phyloP scores from a whole-genome alignment of 2,329 filamentous ascomycete genomes.

The Escovopsis sp. region DNA sequence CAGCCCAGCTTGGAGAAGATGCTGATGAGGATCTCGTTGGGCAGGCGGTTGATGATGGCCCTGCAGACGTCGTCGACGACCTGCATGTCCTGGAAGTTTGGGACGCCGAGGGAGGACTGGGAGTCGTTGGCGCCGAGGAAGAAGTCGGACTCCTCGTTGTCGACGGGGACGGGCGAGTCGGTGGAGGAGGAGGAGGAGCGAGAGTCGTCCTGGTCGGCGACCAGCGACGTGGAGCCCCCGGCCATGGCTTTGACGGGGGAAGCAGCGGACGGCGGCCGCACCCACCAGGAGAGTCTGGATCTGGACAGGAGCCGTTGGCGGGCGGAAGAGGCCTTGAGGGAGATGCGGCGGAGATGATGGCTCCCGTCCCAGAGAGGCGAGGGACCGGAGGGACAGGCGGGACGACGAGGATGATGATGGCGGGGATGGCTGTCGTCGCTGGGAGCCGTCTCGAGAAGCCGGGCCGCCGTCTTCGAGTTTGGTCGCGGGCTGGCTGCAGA shows the following conservation, averaged over 20 bases:
- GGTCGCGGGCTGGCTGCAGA: background rate
- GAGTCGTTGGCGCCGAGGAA: slow-evolving; percentile 84
- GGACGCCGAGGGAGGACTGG: slow-evolving; percentile 74
- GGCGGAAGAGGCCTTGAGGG: background rate
- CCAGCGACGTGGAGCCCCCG: slow-evolving; percentile 1
- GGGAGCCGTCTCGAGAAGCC: background rate
- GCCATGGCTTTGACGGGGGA: slow-evolving; percentile 4
- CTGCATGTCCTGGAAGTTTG: slow-evolving; percentile 61
- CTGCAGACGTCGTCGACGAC: slow-evolving; percentile 52
- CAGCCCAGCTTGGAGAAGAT: slow-evolving; percentile 75
- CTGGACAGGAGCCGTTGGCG: background rate
- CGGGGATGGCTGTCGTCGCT: background rate
- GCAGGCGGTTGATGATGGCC: slow-evolving; percentile 71
- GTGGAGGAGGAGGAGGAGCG: slow-evolving; percentile 52
- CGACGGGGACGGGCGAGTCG: slow-evolving; percentile 58
- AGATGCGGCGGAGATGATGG: background rate
- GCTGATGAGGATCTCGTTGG: slow-evolving; percentile 86
- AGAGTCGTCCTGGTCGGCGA: slow-evolving; percentile 30
- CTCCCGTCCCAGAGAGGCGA: background rate
- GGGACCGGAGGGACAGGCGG: background rate
- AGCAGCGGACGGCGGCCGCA: slow-evolving; percentile 1
- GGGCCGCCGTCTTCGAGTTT: background rate
- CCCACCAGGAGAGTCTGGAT: background rate
- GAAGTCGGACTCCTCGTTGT: slow-evolving; percentile 89
- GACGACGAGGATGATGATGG: background rate